Conservation (phyloP, 2,329 filamentous ascomycete species). For the Aaosphaeria arxii region DNA sequence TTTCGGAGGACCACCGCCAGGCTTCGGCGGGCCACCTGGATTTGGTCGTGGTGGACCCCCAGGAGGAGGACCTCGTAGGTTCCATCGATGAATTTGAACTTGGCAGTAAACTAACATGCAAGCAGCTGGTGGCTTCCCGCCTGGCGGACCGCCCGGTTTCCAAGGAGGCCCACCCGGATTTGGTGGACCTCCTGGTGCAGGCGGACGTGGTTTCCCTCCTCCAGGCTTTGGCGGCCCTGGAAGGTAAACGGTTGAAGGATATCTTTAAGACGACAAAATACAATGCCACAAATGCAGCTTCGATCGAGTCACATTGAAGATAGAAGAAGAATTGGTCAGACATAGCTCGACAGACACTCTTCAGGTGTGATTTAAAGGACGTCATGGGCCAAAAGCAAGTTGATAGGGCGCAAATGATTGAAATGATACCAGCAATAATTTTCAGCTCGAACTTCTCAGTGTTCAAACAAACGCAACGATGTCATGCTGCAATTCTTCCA, state of each 20-base stretch:
- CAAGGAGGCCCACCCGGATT: constrained; percentile 12
- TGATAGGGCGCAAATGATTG: neutral
- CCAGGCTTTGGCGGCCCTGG: constrained; percentile 9
- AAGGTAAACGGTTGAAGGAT: neutral
- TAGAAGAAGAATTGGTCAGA: no score
- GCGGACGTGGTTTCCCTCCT: constrained; percentile 41
- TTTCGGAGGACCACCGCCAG: constrained; percentile 45
- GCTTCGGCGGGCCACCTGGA: constrained; percentile 37
- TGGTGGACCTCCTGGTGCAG: constrained; percentile 4
- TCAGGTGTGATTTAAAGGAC: no score
- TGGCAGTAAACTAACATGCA: no score
- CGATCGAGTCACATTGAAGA: no score
- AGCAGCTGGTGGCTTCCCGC: constrained; percentile 1
- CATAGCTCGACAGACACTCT: no score
- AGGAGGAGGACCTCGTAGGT: constrained; percentile 8
- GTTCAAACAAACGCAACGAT: no score
- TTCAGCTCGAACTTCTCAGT: no score
- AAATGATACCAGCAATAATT: neutral
- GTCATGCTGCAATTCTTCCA: no score
- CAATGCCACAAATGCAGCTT: no score
- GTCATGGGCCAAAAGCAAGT: neutral
- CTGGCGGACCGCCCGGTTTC: constrained; percentile 8
- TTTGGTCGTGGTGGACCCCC: constrained; percentile 35
- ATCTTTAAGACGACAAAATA: no score
- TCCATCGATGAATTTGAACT: neutral